Base-by-base conservation (phyloP, 116 monocot species). In the Papilionanthe hybrid region DNA sequence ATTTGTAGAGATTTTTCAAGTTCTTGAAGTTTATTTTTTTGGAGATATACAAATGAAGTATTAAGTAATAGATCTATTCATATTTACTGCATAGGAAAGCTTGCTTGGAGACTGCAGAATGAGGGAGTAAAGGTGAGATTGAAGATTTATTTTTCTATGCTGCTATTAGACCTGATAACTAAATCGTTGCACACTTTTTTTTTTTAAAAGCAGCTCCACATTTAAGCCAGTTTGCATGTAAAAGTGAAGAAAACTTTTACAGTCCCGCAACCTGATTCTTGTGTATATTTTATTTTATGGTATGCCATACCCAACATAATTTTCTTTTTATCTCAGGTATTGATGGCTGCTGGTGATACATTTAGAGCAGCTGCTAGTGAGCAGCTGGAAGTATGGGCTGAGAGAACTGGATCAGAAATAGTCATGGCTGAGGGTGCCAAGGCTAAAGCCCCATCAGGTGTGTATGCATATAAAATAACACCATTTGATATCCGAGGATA, bases 311-410 rank as follows among this genome's bases (percentile, higher is more conserved):
- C 71, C 37, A 37, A 53, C 37, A 17, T 71, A 43, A 45, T 22
- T 45, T 65, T 76, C 29, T 19, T 65, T 50, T 42, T 30, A 44
- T 53, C 17, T n/a, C 55, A 97, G 97, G 78, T 94, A 84, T 66
- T 97, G 83, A 88, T 97, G 94, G 97, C 97, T 69, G 97, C 97
- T 78, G 97, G 97, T 77, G 97, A 97, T 80, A 97, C 97, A 75
- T 97, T 94, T 84, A 89, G 94, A 86, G 96, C 96, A 83, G 96
- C 96, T 75, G 96, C 96, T 55, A 89, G 94, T 79, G 96, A 96
- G 19, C 96, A 96, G 83, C 85, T 96, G 84, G 96, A 96, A 80
- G 85, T 96, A 43, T 96, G 96, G 96, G 96, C 96, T 78, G 92
- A 92, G 79, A 94, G 96, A 91, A 94, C 96, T 19, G 92, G 91